Conservation (phyloP, 441 rosid species). For the Arabidopsis lyrata region DNA sequence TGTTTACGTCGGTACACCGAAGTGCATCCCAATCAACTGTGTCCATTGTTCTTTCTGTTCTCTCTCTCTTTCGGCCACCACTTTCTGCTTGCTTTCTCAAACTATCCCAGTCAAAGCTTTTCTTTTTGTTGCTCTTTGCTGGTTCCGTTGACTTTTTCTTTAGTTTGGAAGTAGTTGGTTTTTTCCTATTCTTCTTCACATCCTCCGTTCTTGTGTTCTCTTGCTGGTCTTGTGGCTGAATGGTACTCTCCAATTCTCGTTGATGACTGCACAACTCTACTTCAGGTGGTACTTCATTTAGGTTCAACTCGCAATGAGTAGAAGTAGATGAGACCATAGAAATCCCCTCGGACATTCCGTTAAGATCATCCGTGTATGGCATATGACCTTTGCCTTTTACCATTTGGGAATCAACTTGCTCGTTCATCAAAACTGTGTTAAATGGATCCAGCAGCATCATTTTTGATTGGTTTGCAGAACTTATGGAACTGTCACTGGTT, state of each 20-base stretch:
- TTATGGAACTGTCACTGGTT: conserved; percentile 35
- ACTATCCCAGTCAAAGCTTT: conserved; percentile 64
- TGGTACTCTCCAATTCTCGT: conserved; percentile 29
- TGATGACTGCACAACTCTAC: conserved; percentile 45
- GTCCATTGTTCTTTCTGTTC: conserved; percentile 55
- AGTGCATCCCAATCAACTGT: conserved; percentile 69
- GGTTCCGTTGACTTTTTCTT: conserved; percentile 38
- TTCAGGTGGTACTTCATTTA: conserved; percentile 39
- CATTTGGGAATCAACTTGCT: conserved; percentile 1
- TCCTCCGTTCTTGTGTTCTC: conserved; percentile 45
- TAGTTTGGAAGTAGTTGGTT: conserved; percentile 15
- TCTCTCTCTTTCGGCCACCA: conserved; percentile 50
- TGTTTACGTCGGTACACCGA: conserved; percentile 54
- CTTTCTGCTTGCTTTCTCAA: conserved; percentile 52
- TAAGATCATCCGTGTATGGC: not conserved
- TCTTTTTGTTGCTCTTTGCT: conserved; percentile 52
- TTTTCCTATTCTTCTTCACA: conserved; percentile 32
- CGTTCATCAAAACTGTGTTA: not conserved
- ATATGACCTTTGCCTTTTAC: not conserved
- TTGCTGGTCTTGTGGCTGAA: conserved; percentile 36
- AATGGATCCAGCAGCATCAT: conserved; percentile 21
- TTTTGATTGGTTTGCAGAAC: conserved; percentile 46
- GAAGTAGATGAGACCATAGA: conserved; percentile 36
- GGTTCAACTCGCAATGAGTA: conserved; percentile 20
- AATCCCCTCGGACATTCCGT: conserved; percentile 31